These are phyloP conservation scores for Gossypium rotundifolium DNA, from an alignment of 345 rosid genomes.

Conservation along the genomic window DNA sequence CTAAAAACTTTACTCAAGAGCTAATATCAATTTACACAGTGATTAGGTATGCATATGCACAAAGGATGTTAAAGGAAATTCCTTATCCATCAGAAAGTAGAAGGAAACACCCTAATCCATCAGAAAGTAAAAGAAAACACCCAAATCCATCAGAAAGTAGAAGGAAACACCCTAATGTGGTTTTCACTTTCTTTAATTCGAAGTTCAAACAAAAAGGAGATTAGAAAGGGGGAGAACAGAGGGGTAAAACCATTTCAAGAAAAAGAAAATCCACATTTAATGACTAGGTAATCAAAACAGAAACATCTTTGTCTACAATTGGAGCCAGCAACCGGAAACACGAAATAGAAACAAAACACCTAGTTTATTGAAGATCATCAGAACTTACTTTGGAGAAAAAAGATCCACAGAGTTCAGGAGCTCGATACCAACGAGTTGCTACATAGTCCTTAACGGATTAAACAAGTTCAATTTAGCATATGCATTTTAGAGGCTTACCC, in stretches of 20 bases:
- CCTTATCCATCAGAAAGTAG: neutral
- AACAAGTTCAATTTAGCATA: slow-evolving; percentile 14
- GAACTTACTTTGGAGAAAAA: slow-evolving; percentile 89
- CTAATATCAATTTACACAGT: neutral
- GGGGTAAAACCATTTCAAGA: neutral
- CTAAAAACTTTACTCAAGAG: neutral
- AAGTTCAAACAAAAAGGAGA: neutral
- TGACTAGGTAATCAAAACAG: neutral
- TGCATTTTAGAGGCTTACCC: slow-evolving; percentile 2
- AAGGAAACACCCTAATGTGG: neutral
- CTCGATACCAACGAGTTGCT: slow-evolving; percentile 99
- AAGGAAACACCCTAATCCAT: neutral
- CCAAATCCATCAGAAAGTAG: no score
- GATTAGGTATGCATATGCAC: neutral
- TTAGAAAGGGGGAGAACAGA: neutral
- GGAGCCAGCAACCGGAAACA: neutral
- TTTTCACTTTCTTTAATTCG: neutral
- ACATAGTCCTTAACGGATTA: slow-evolving; percentile 74
- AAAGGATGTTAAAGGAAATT: neutral
- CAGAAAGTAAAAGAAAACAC: no score
- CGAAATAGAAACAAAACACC: neutral
- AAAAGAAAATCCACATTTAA: neutral
- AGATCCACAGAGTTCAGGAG: slow-evolving; percentile 98
- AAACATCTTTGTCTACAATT: neutral
- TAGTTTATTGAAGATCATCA: neutral